These are phyloP conservation scores for Sclerotinia trifoliorum DNA, from an alignment of 2,329 filamentous ascomycete genomes.

Conservation along the genomic window DNA sequence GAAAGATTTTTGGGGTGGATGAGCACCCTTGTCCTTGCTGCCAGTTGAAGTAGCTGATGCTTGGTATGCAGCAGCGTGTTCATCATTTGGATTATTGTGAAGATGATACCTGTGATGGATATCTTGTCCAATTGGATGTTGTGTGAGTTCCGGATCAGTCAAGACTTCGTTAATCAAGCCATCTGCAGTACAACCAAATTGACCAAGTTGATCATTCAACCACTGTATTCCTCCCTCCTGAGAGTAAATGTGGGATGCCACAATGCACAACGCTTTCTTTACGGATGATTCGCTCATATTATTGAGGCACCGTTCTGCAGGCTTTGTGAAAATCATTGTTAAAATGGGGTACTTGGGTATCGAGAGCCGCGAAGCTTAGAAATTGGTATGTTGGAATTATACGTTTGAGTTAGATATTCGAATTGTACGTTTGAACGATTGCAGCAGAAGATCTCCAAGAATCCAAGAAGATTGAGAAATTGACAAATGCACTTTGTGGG, in stretches of 20 bases:
- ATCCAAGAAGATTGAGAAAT: not conserved
- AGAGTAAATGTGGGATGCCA: not conserved
- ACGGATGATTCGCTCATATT: not conserved
- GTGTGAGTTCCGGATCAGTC: not conserved
- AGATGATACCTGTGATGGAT: constrained; percentile 3
- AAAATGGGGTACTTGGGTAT: not conserved
- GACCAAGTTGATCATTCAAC: not conserved
- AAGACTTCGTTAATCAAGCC: constrained; percentile 11
- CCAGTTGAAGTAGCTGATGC: too few relatives aligned
- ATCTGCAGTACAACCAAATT: constrained; percentile 7
- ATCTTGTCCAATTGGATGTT: not conserved
- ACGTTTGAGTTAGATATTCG: not conserved
- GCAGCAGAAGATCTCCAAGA: not conserved
- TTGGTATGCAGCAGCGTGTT: not conserved
- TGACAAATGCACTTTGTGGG: not conserved
- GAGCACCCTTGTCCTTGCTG: not conserved
- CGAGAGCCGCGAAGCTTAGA: not conserved
- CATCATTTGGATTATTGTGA: not conserved
- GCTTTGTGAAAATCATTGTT: not conserved
- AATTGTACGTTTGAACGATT: not conserved
- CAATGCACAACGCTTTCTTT: not conserved
- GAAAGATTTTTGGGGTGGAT: not conserved
- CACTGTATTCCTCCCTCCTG: not conserved
- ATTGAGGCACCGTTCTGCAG: not conserved
- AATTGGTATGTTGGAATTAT: not conserved